phyloP scores from a whole-genome alignment of 2,329 filamentous ascomycete genomes.

The Sordariomycetes sp. region DNA sequence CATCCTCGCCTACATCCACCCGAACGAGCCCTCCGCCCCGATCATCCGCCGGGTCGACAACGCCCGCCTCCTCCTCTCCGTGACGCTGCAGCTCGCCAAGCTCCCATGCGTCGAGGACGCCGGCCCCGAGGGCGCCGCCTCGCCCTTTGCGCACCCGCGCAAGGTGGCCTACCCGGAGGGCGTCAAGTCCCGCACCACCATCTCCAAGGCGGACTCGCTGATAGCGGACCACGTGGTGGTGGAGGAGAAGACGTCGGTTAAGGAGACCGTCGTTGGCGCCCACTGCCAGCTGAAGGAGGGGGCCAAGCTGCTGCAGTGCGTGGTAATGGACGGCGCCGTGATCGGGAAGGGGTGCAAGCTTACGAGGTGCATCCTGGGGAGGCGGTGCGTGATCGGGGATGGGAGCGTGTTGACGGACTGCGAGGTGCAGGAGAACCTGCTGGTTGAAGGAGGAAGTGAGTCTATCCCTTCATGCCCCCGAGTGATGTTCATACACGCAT shows the following conservation, averaged over 20 bases:
- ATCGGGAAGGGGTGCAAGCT: slow-evolving; percentile 77
- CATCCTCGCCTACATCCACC: slow-evolving; percentile 75
- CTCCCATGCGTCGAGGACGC: slow-evolving; percentile 60
- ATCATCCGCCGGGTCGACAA: slow-evolving; percentile 85
- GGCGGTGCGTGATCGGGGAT: slow-evolving; percentile 72
- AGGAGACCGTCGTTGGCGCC: slow-evolving; percentile 79
- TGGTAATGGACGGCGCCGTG: slow-evolving; percentile 86
- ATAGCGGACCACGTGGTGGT: slow-evolving; percentile 84
- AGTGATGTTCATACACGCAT: background rate
- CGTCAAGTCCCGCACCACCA: slow-evolving; percentile 69
- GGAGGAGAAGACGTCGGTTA: slow-evolving; percentile 83
- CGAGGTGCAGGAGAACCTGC: slow-evolving; percentile 82
- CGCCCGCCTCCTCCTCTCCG: slow-evolving; percentile 65
- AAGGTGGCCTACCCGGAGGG: slow-evolving; percentile 80
- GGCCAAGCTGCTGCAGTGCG: slow-evolving; percentile 75
- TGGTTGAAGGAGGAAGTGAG: slow-evolving; percentile 70
- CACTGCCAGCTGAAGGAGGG: slow-evolving; percentile 79
- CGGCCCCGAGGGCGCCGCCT: slow-evolving; percentile 42
- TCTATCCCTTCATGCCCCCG: slow-evolving; percentile 10
- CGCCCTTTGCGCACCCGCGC: slow-evolving; percentile 64
- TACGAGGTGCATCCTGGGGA: slow-evolving; percentile 78
- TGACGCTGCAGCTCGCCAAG: slow-evolving; percentile 81
- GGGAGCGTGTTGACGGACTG: slow-evolving; percentile 74
- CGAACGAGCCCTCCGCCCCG: slow-evolving; percentile 39
- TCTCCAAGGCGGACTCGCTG: slow-evolving; percentile 72